phyloP scores from a whole-genome alignment of 306 rosid genomes.

The Gillenia trifoliata region DNA sequence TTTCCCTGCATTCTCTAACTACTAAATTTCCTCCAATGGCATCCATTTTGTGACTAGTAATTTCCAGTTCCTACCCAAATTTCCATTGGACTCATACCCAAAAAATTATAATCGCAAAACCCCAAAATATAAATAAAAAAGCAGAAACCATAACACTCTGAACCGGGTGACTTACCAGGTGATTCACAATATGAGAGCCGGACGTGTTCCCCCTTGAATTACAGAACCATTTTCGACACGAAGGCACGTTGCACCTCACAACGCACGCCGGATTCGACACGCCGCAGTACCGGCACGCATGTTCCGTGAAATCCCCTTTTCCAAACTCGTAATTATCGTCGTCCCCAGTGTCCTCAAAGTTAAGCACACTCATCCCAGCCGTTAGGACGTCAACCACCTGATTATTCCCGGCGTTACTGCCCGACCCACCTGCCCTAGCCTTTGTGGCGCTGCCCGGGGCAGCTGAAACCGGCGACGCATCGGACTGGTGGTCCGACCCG shows the following conservation, averaged over 20 bases:
- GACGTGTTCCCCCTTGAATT: slow-evolving; percentile 97
- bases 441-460: slow-evolving; percentile 70
- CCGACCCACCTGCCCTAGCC: slow-evolving; percentile 48
- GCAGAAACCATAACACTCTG: background rate
- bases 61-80: background rate
- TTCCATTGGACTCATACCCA: background rate
- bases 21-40: background rate
- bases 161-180: slow-evolving; percentile 56
- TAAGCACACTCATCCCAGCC: slow-evolving; percentile 87
- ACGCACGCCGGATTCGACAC: slow-evolving; percentile 97
- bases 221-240: slow-evolving; percentile 98
- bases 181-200: slow-evolving; percentile 97
- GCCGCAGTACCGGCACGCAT: slow-evolving; percentile 95
- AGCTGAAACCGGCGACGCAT: slow-evolving; percentile 84
- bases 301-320: slow-evolving; percentile 92
- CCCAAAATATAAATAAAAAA: background rate
- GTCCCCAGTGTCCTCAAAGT: slow-evolving; percentile 91
- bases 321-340: slow-evolving; percentile 79
- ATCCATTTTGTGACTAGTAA: background rate
- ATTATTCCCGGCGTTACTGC: slow-evolving; percentile 47
- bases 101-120: background rate
- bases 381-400: slow-evolving; percentile 78
- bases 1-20: background rate
- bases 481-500: slow-evolving; percentile 72
- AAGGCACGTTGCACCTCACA: slow-evolving; percentile 96